A percentile compares a stretch with the other conserved stretches of the same genome.
phyloP scores from a whole-genome alignment of 805 yeast species.

The Ogataea saltuana region DNA sequence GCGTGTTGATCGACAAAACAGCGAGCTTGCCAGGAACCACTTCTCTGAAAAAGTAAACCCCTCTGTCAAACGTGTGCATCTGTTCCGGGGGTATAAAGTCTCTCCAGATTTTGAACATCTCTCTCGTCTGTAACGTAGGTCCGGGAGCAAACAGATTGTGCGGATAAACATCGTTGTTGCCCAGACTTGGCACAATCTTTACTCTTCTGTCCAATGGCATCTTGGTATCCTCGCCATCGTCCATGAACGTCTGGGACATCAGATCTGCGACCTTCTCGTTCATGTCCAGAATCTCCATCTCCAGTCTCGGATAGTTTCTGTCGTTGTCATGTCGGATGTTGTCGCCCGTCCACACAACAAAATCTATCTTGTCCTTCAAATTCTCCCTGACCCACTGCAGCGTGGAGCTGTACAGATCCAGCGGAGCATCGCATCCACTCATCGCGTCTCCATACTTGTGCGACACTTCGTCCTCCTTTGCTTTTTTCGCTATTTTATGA shows the following conservation, averaged over 20 bases:
- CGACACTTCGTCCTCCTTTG: conserved; percentile 45
- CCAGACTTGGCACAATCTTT: conserved; percentile 67
- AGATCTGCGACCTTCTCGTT: conserved; percentile 56
- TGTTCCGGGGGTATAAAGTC: conserved; percentile 75
- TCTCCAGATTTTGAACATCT: conserved; percentile 72
- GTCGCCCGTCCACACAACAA: conserved; percentile 91
- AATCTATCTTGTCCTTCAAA: conserved; percentile 74
- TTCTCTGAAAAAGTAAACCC: conserved; percentile 73
- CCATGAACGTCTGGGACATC: conserved; percentile 55
- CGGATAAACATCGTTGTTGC: conserved; percentile 88
- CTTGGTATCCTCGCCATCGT: conserved; percentile 37
- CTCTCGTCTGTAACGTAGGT: conserved; percentile 85
- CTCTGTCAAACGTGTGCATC: conserved; percentile 69
- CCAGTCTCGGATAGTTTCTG: conserved; percentile 71
- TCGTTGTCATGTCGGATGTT: conserved; percentile 85
- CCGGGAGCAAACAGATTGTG: conserved; percentile 85
- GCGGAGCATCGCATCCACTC: conserved; percentile 77
- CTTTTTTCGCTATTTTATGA: conserved; percentile 46
- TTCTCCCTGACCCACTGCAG: conserved; percentile 65
- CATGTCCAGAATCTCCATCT: conserved; percentile 66
- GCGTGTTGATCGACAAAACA: conserved; percentile 73
- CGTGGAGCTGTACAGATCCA: conserved; percentile 59
- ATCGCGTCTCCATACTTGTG: conserved; percentile 74
- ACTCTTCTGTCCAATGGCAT: conserved; percentile 35
- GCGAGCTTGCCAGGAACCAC: conserved; percentile 81